Percentiles rank a stretch among this genome's conserved stretches.
Conservation (phyloP, 2,329 filamentous ascomycete genomes). For the Periconia macrospinosa region DNA sequence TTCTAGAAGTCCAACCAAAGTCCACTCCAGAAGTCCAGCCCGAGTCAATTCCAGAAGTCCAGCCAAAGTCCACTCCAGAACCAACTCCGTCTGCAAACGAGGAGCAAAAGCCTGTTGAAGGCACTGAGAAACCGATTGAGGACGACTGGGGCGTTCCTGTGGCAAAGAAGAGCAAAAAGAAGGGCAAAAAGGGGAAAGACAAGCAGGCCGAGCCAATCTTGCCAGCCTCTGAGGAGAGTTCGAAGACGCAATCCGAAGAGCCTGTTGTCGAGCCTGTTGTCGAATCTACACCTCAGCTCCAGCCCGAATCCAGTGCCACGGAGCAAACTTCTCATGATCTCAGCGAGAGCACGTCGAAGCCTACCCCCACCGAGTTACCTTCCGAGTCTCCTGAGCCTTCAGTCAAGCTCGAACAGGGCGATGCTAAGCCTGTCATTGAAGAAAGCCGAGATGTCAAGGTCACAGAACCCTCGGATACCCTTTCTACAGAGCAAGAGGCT, state of each 20-base stretch:
- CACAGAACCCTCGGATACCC: not conserved
- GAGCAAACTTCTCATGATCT: constrained; percentile 7
- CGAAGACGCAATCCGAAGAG: not conserved
- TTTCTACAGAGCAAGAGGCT: constrained; percentile 1
- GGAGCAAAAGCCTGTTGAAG: not conserved
- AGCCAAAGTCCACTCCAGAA: not conserved
- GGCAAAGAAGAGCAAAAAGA: constrained; percentile 27
- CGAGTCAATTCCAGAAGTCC: constrained; percentile 2
- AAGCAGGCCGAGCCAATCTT: constrained; percentile 17
- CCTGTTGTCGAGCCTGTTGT: not conserved
- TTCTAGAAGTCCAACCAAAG: constrained; percentile 1
- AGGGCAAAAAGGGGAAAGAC: constrained; percentile 24
- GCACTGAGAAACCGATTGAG: constrained; percentile 2
- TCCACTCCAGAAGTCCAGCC: not conserved
- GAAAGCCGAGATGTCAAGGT: not conserved
- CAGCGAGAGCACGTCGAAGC: not conserved
- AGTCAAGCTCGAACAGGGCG: not conserved
- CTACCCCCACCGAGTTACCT: not conserved
- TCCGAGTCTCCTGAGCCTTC: not conserved
- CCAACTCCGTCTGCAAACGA: not conserved
- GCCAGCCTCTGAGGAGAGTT: constrained; percentile 9
- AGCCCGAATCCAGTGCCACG: constrained; percentile 3
- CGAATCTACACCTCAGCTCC: constrained; percentile 3
- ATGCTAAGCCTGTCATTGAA: constrained; percentile 4
- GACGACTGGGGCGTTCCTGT: constrained; percentile 8